Base-by-base conservation (phyloP, 257 asterid genomes). In the Paulownia fortunei region DNA sequence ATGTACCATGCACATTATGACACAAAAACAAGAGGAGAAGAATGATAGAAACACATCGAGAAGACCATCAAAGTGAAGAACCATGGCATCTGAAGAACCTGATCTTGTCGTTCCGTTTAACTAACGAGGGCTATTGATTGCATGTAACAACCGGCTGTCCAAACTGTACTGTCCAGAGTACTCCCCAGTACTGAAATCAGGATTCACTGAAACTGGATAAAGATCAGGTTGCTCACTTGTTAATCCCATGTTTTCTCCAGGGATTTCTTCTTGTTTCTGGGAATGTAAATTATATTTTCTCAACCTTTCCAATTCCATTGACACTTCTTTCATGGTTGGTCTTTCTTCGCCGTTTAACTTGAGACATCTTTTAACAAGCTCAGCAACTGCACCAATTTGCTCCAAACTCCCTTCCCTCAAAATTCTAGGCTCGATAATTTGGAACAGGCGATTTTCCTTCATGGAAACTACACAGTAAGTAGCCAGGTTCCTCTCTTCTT, bases 351-450 rank as follows among this genome's bases (percentile, higher is more conserved):
- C 24, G 4, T 18, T 8, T 19, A 79, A 49, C 15, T 37, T 52
- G 10, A 79, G 24, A 10, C 82, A 79, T 62, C 82, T 39, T 10
- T 39, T 39, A 39, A 39, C 46, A 39, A 87, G 81, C 65, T 87
- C 87, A 0, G 89, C 82, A 27, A 87, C 87, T 13, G 84, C 89
- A 0, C 87, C 89, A 8, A 87, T 39, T 39, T 39, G 46, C 46
- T 79, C 82, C 67, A 78, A 36, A 27, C 47, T 47, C 8, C 79
- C 82, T 56, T 81, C 81, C 27, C 44, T 75, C 6, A 68, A 12
- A 5, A 75, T 49, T 0, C 78, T 44, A 9, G 74, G 72, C 18
- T 81, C 79, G 5, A 81, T 24, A 32, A 81, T 71, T 44, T 81
- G 79, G 13, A 71, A 56, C 60, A 76, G 26, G 0, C 74, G 72